Evolutionary conservation across 495 filamentous ascomycete genomes (phyloP), one percentile per base, ranked within the genome.

Genomic region (Xylaria longipes): DNA sequence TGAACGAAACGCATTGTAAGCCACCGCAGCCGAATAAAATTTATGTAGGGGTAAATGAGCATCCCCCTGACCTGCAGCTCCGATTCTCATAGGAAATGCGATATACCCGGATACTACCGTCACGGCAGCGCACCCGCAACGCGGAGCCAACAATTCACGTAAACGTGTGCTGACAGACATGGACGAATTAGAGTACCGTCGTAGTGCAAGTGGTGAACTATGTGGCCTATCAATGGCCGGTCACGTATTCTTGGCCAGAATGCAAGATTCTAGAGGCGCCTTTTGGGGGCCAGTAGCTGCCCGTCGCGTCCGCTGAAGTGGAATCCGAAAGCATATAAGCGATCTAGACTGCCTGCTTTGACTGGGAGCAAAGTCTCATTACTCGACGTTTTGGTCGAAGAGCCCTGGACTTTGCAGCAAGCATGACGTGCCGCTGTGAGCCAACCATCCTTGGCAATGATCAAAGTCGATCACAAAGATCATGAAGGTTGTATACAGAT

Each of bases 91-190:
- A 45, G 29, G 60, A 50, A 50, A 50, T 60, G 69, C 73, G 73
- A 79, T 79, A 79, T 77, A 79, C 60, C 77, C 77, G 77, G 77
- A 79, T 79, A 57, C 77, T 78, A 77, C 77, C 73, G 63, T 74
- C 62, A 27, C 29, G 57, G 72, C 73, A 58, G 63, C 73, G 74
- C 73, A 68, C 58, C 69, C 50, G 57, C 70, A 29, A 64, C 45
- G 17, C 46, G 58, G 58, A 54, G 43, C 68, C 39, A 48, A 31
- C 29, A 54, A 25, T 15, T 29, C 41, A 64, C 58, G 58, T 31
- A 64, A 45, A 64, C n/a, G 46, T 50, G 68, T 64, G 60, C 58
- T 61, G 57, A 37, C 58, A 20, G 48, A 54, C 68, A 70, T 39
- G 58, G 31, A 64, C 45, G 33, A 43, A 54, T 31, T 63, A 48